Percentiles rank a stretch among this genome's conserved stretches.
Conservation (phyloP, 768 basidiomycete species). For the Kwoniella sp. region DNA sequence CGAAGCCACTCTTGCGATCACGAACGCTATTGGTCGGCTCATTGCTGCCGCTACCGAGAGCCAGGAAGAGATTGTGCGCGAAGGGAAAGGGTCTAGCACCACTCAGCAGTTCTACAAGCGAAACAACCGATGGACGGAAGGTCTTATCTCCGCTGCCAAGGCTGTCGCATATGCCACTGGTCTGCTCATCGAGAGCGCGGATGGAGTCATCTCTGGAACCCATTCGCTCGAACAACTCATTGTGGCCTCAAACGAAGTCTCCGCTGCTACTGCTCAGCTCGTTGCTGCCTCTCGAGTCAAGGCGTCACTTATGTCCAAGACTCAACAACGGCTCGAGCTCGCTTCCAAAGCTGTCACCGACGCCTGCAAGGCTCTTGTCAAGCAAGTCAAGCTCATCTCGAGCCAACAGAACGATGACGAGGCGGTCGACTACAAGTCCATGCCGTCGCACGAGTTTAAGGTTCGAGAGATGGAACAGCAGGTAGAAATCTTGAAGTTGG, state of each 20-base stretch:
- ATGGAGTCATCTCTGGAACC: conserved; percentile 93
- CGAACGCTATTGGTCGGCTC: conserved; percentile 87
- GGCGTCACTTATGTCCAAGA: conserved; percentile 97
- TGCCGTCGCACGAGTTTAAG: conserved; percentile 95
- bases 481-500: conserved; percentile 94
- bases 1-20: conserved; percentile 89
- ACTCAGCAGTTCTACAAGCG: conserved; percentile 98
- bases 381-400: conserved; percentile 92
- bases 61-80: conserved; percentile 94
- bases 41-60: conserved; percentile 97
- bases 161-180: conserved; percentile 95
- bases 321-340: conserved; percentile 90
- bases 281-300: conserved; percentile 98
- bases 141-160: conserved; percentile 96
- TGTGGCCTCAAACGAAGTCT: conserved; percentile 99
- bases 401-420: conserved; percentile 79
- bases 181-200: conserved; percentile 93
- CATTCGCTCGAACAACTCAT: conserved; percentile 98
- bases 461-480: conserved; percentile 98
- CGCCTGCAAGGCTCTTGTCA: conserved; percentile 93
- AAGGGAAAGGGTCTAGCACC: conserved; percentile 89
- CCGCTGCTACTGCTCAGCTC: conserved; percentile 93
- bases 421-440: conserved; percentile 80
- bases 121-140: conserved; percentile 99
- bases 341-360: conserved; percentile 98